These are phyloP conservation scores for Pichia sp. DNA, from an alignment of 1,139 yeast species.

Conservation along the genomic window DNA sequence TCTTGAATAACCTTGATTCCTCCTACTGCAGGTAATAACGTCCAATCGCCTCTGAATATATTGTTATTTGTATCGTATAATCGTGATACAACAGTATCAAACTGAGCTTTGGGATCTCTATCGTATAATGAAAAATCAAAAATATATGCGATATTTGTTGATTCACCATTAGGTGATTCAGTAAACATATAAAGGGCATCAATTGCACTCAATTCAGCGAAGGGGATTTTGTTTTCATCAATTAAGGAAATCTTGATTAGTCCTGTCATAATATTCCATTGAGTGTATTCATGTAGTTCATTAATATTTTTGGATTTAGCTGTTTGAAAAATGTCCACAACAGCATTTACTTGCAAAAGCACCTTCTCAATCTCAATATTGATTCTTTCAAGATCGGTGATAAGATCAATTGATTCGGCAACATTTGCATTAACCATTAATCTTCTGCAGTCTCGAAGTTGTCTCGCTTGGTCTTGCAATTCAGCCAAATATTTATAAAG, in stretches of 20 bases:
- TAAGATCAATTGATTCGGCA: constrained; percentile 16
- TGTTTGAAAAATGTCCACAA: constrained; percentile 48
- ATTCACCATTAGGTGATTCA: constrained; percentile 40
- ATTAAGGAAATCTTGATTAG: constrained; percentile 42
- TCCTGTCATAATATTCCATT: constrained; percentile 37
- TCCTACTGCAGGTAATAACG: constrained; percentile 71
- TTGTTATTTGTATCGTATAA: constrained; percentile 33
- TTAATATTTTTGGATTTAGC: constrained; percentile 27
- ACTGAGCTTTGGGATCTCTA: constrained; percentile 16
- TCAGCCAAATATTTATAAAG: constrained; percentile 43
- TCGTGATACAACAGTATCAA: constrained; percentile 20
- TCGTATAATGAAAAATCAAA: constrained; percentile 22
- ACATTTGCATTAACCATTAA: constrained; percentile 22
- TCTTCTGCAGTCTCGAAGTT: constrained; percentile 27
- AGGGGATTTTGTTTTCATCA: constrained; percentile 33
- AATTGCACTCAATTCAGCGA: constrained; percentile 42
- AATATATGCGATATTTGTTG: constrained; percentile 32
- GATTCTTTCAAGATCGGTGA: constrained; percentile 29
- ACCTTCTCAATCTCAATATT: constrained; percentile 52
- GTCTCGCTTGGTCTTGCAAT: constrained; percentile 51
- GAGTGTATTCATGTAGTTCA: constrained; percentile 29
- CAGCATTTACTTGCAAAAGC: constrained; percentile 48
- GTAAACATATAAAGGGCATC: constrained; percentile 31
- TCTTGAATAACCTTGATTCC: constrained; percentile 67
- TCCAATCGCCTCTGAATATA: constrained; percentile 58